A percentile compares a stretch with the other conserved stretches of the same genome.
These are phyloP conservation scores for Camelina sativa DNA, from an alignment of 345 rosid species.

Conservation along the genomic window DNA sequence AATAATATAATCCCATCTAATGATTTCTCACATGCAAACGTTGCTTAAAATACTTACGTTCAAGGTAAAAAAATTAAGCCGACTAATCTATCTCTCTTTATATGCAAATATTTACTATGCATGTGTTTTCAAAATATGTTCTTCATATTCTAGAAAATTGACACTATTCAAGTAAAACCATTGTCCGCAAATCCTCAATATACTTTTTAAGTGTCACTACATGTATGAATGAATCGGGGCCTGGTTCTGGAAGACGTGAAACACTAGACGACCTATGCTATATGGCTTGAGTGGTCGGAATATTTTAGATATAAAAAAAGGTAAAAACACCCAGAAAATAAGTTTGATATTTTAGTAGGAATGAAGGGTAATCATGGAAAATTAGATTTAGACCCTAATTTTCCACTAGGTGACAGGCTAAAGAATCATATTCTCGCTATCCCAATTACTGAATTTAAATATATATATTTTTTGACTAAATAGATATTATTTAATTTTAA, in stretches of 20 bases:
- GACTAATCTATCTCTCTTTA: neutral
- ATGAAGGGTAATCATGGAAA: slow-evolving; percentile 28
- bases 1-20: neutral
- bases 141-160: neutral
- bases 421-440: slow-evolving; percentile 29
- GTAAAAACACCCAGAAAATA: neutral
- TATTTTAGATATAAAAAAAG: no score
- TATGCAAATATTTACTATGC: neutral
- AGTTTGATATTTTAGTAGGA: neutral
- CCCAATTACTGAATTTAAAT: no score
- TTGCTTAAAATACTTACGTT: slow-evolving; percentile 1
- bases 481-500: no score
- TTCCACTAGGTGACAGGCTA: slow-evolving; percentile 18
- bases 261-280: no score
- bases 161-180: neutral
- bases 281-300: no score
- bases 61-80: neutral
- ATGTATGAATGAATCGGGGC: neutral
- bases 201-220: neutral
- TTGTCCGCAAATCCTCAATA: neutral
- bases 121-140: neutral
- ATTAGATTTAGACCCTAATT: neutral
- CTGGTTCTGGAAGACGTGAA: no score
- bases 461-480: no score
- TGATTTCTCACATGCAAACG: slow-evolving; percentile 3